Conservation (phyloP, 352 stramenopile genomes). For the Phytophthora capsici region DNA sequence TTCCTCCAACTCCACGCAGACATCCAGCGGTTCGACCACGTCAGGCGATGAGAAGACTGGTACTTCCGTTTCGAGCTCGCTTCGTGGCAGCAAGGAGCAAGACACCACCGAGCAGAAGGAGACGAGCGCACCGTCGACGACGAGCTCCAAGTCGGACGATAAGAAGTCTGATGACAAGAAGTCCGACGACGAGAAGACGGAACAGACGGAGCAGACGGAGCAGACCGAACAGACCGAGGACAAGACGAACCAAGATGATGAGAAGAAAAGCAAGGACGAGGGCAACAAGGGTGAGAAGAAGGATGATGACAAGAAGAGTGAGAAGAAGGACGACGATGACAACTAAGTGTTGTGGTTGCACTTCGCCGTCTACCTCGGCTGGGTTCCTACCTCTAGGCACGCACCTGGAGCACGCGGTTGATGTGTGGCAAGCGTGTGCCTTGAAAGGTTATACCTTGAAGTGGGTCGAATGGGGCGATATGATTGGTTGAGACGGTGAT, state of each 20-base stretch:
- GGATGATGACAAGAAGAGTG: no score
- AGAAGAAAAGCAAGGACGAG: not conserved
- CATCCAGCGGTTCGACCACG: conserved; percentile 2
- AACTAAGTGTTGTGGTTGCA: no score
- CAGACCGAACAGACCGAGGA: conserved; percentile 1
- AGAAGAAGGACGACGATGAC: conserved; percentile 1
- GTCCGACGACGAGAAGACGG: not conserved
- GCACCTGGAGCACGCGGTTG: no score
- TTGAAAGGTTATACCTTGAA: no score
- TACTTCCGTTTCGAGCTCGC: not conserved
- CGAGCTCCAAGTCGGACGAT: not conserved
- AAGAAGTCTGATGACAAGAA: conserved; percentile 3
- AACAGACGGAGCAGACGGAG: not conserved
- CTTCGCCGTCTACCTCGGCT: no score
- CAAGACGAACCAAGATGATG: not conserved
- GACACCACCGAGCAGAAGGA: not conserved
- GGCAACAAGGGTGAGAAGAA: not conserved
- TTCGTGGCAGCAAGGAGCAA: conserved; percentile 4
- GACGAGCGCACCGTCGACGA: not conserved
- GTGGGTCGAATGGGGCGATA: no score
- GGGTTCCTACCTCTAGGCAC: no score
- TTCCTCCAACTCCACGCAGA: not conserved
- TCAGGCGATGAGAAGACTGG: conserved; percentile 4
- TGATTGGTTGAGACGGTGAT: no score
- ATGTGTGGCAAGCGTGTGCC: no score